Evolutionary conservation across 352 stramenopile genomes (phyloP), one percentile per base, ranked within the genome.

Genomic region (Pythium utonaiense): DNA sequence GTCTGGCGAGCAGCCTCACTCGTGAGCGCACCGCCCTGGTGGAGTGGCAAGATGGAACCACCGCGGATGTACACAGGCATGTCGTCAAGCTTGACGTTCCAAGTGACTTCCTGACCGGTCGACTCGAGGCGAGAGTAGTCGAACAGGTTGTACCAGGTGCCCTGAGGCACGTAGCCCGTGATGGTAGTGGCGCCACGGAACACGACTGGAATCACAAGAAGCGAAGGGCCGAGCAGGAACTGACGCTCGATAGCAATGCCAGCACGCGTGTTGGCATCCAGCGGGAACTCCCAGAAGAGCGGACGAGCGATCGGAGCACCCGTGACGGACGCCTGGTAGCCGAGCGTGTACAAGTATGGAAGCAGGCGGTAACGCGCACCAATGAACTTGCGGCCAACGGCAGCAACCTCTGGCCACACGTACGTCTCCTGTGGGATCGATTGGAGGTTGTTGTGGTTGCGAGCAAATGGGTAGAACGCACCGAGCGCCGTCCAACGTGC

Each of bases 281-380:
- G 53, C 0, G 78, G 79, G 60, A 88, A 93, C 54, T 93, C 80
- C 57, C 83, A 75, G 44, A 87, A 78, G 22, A 93, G 56, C 14
- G 80, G 63, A 14, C 78, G 75, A 21, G 70, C 72, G 58, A 89
- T 88, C 1, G 78, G 75, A 10, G 63, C 28, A 28, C 82, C 83
- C 4, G 66, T 52, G 0, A 53, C 30, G 33, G 86, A 60, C 6
- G 80, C 78, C 22, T 83, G 63, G 38, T 87, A 89, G 6, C 87
- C 79, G 31, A 90, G 69, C 28, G 86, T 90, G 66, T 93, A 93
- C 13, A 91, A 60, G 60, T 90, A 91, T 22, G 86, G 86, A 38
- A 95, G 59, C 3, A 93, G 67, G n/a, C 66, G 75, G 60, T 93
- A 93, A 33, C 86, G 78, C 67, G 86, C 66, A 41, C 70, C 66